Conservation (phyloP, 2,329 filamentous ascomycete species). For the Arthrobotrys conoides region DNA sequence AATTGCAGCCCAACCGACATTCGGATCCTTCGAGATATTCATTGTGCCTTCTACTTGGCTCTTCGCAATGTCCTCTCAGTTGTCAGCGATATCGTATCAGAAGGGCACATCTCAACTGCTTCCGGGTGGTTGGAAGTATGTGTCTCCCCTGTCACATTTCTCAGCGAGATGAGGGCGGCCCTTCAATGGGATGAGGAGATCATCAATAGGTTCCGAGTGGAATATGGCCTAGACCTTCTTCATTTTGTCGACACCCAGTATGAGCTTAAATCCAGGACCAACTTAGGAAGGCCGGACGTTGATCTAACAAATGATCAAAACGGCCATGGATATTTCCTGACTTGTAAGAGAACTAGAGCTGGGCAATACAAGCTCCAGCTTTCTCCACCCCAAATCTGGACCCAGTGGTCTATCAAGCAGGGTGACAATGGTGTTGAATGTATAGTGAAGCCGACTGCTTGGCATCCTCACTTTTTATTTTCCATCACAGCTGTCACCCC, state of each 20-base stretch:
- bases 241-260: slow-evolving; percentile 44
- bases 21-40: slow-evolving; percentile 36
- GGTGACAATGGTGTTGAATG: slow-evolving; percentile 4
- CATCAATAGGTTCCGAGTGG: slow-evolving; percentile 5
- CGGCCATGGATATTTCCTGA: slow-evolving; percentile 27
- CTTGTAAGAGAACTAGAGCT: slow-evolving; percentile 14
- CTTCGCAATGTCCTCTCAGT: slow-evolving; percentile 6
- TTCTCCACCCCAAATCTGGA: slow-evolving; percentile 27
- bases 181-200: background rate
- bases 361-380: slow-evolving; percentile 25
- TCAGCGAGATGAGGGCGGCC: background rate
- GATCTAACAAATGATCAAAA: background rate
- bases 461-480: slow-evolving; percentile 43
- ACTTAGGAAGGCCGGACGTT: slow-evolving; percentile 27
- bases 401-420: background rate
- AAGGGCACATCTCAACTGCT: background rate
- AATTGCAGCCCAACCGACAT: slow-evolving; percentile 22
- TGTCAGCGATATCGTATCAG: background rate
- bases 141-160: slow-evolving; percentile 28
- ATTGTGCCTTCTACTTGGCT: slow-evolving; percentile 30
- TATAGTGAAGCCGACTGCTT: slow-evolving; percentile 28
- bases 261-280: slow-evolving; percentile 13
- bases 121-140: slow-evolving; percentile 42
- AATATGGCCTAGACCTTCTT: slow-evolving; percentile 44
- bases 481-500: slow-evolving; percentile 6